A percentile compares a stretch with the other conserved stretches of the same genome.
Evolutionary conservation across 2,329 filamentous ascomycete genomes (phyloP).

Genomic region (Dactylellina leptospora): DNA sequence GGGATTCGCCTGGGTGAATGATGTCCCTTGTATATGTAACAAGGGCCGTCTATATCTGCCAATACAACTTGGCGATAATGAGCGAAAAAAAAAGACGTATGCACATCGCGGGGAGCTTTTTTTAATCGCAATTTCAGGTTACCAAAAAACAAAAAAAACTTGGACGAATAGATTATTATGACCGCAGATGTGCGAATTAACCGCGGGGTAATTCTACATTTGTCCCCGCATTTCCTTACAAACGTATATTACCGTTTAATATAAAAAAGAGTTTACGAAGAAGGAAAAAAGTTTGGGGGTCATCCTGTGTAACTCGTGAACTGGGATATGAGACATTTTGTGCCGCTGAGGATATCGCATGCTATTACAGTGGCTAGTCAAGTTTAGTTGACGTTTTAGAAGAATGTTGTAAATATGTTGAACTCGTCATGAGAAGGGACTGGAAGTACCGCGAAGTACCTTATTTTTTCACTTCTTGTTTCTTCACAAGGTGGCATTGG

Average conservation of each 20-base stretch:
- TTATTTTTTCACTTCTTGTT: background rate
- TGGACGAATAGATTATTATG: constrained; percentile 15
- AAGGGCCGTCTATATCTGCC: constrained; percentile 43
- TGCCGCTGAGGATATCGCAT: constrained; percentile 14
- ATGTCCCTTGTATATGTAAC: constrained; percentile 8
- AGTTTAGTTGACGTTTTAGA: background rate
- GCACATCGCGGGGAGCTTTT: no score
- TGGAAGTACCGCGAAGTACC: constrained; percentile 42
- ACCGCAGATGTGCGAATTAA: no score
- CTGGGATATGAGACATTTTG: constrained; percentile 49
- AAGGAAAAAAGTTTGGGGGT: constrained; percentile 14
- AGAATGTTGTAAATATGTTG: background rate
- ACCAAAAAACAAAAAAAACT: no score
- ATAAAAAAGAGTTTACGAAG: background rate
- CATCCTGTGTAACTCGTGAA: background rate
- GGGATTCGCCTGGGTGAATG: constrained; percentile 21
- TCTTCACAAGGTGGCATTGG: constrained; percentile 1
- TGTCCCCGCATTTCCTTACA: constrained; percentile 22
- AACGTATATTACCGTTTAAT: constrained; percentile 18
- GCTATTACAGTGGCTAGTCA: constrained; percentile 20
- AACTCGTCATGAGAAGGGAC: no score
- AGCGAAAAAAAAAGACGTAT: constrained; percentile 5
- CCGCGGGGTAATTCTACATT: constrained; percentile 24
- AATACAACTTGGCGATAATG: constrained; percentile 49
- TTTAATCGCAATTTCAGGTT: no score